These are phyloP conservation scores for Colletotrichum sp. DNA, from an alignment of 2,329 filamentous ascomycete genomes.

Conservation along the genomic window DNA sequence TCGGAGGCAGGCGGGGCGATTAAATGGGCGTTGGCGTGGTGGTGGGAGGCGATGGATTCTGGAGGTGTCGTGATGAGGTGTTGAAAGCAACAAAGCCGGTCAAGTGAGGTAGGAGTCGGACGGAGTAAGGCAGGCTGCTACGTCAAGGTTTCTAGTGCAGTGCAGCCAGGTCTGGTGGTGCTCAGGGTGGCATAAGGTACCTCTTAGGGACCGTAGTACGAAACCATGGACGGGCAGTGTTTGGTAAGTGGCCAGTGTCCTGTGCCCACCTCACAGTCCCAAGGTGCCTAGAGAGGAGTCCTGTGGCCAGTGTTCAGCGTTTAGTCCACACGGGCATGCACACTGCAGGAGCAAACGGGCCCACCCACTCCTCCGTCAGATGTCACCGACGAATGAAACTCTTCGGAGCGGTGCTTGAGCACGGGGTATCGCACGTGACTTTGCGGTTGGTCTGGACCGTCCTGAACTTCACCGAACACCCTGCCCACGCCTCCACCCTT, in stretches of 20 bases:
- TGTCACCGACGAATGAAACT: slow-evolving; percentile 18
- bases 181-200: neutral
- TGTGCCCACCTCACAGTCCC: neutral
- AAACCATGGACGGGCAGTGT: neutral
- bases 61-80: slow-evolving; percentile 21
- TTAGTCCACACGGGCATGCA: neutral
- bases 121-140: slow-evolving; percentile 22
- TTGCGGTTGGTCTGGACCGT: neutral
- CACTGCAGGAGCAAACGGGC: slow-evolving; percentile 7
- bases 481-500: neutral
- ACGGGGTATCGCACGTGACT: neutral
- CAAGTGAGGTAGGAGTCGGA: slow-evolving; percentile 21
- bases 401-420: neutral
- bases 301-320: neutral
- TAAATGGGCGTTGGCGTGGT: slow-evolving; percentile 7
- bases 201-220: neutral
- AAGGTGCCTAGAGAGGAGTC: neutral
- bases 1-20: neutral
- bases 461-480: neutral
- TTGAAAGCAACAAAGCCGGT: slow-evolving; percentile 21
- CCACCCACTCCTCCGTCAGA: slow-evolving; percentile 1
- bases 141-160: slow-evolving; percentile 20
- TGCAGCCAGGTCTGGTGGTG: neutral
- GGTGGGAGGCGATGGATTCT: slow-evolving; percentile 14
- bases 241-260: slow-evolving; percentile 7